These are phyloP conservation scores for Ceratocystis variospora DNA, from an alignment of 2,329 filamentous ascomycete species.

Conservation along the genomic window DNA sequence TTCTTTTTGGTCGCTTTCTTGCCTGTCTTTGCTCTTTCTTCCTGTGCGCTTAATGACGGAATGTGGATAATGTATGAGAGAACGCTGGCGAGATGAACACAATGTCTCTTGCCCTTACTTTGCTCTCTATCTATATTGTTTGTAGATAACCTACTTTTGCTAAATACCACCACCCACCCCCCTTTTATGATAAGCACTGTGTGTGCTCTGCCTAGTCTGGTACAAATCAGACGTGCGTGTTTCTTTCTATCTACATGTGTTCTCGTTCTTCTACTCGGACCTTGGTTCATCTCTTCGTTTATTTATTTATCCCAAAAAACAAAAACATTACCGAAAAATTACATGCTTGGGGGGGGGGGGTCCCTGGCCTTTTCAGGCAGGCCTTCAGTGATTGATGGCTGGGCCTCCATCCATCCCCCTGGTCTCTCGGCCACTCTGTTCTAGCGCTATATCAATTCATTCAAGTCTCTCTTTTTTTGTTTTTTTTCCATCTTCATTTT, in stretches of 20 bases:
- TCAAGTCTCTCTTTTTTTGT: not conserved
- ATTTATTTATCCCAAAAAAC: constrained; percentile 6
- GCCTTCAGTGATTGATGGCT: no score
- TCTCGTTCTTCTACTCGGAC: not conserved
- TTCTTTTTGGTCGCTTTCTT: not conserved
- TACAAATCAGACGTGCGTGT: not conserved
- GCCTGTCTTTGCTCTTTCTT: not conserved
- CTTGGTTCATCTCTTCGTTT: constrained; percentile 5
- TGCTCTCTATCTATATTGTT: constrained; percentile 2
- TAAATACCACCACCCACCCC: not conserved
- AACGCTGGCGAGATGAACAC: not conserved
- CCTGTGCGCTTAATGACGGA: not conserved
- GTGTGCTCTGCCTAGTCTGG: not conserved
- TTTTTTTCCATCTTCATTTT: not conserved
- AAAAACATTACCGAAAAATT: constrained; percentile 4
- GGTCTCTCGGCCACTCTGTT: not conserved
- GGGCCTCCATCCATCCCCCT: no score
- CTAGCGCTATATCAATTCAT: not conserved
- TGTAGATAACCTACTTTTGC: constrained; percentile 3
- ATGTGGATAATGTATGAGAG: constrained; percentile 5
- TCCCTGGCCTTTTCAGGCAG: not conserved
- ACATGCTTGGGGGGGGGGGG: not conserved
- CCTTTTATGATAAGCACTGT: not conserved
- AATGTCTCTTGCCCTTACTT: not conserved
- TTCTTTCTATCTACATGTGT: not conserved